These are phyloP conservation scores for Rutstroemia sydowiana DNA, from an alignment of 2,329 filamentous ascomycete species.

Conservation along the genomic window DNA sequence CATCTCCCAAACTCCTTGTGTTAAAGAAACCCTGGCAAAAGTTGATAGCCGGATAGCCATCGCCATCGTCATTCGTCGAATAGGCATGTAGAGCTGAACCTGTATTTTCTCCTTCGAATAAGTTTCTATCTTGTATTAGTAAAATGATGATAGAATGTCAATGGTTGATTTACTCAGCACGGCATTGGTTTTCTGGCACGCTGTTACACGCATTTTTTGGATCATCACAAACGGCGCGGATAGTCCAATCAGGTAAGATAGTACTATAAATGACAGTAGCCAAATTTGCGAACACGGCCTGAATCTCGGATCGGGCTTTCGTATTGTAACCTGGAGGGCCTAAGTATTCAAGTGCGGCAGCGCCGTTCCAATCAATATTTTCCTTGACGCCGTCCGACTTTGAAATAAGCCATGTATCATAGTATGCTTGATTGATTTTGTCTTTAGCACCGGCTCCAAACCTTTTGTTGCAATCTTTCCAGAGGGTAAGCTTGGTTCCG, in stretches of 20 bases:
- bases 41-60: neutral
- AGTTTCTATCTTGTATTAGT: too few relatives aligned
- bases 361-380: neutral
- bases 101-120: neutral
- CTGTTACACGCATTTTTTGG: neutral
- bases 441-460: neutral
- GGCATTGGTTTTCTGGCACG: neutral
- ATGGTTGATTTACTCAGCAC: neutral
- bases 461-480: neutral
- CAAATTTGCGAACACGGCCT: neutral
- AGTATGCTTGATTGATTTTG: neutral
- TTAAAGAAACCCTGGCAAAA: neutral
- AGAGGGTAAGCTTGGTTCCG: neutral
- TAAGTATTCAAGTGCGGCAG: neutral
- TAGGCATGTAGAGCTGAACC: neutral
- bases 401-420: neutral
- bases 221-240: neutral
- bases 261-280: neutral
- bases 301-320: neutral
- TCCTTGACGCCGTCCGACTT: neutral
- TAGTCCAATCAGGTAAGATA: neutral
- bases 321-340: neutral
- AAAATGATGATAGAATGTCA: neutral
- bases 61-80: neutral
- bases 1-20: neutral